Base-by-base conservation (phyloP, 768 basidiomycete species). In the Calocybe gangraenosa region DNA sequence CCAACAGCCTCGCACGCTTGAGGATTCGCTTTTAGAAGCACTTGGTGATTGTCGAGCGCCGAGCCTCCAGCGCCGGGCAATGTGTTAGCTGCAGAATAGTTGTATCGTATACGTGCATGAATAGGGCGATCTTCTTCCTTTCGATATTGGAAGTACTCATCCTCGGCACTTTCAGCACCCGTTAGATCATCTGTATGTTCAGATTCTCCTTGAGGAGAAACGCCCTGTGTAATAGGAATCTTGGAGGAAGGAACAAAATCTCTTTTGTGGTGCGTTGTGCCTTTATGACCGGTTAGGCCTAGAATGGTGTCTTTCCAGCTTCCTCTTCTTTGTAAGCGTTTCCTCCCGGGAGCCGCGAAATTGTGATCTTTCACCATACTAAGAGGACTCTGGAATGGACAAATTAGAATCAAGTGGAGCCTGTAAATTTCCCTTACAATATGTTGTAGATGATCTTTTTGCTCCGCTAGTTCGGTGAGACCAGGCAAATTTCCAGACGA, bases 381-480 rank as follows among this genome's bases (percentile, higher is more conserved):
- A 41, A 98, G 70, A 8, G 96, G 96, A 50, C 88, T 91, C 68
- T 81, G 46, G 10, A 45, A 44, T 20, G 34, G 10, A 38, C 39
- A 50, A 42, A 31, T 37, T 23, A 23, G 23, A 31, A 22, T 34
- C 37, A 20, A 10, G 17, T 25, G 21, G 10, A 6, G 37, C 14
- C 36, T 15, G 21, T 35, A 15, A 45, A 32, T n/a, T 23, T 40
- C 13, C 56, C 69, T 51, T 48, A 74, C 74, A 46, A 84, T 79
- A 62, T 96, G 92, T 55, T 85, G 78, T 57, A 93, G 65, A 61
- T 99, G 95, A 56, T 93, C 84, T 65, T 87, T 97, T 59, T 87
- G 87, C 50, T 81, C 77, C 7, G 79, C 84, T 31, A 85, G 58
- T 48, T 81, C 83, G 36, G 69, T 74, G 49, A 94, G 65, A 0